These are phyloP conservation scores for Colletotrichum endophyticum DNA, from an alignment of 2,329 filamentous ascomycete species.

Conservation along the genomic window DNA sequence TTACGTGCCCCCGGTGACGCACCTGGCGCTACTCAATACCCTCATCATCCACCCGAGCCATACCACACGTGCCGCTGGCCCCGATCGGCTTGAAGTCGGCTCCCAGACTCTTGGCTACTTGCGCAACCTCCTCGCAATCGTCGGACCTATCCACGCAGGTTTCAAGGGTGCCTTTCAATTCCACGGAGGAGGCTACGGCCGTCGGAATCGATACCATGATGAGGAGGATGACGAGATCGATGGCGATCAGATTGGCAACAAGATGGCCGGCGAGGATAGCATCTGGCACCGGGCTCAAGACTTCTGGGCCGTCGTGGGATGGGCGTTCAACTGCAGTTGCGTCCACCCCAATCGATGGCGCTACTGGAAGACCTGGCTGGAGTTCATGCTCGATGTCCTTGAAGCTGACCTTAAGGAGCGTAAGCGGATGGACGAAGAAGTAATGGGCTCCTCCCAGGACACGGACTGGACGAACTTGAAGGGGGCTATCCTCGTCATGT, in stretches of 20 bases:
- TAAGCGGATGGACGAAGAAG: constrained; percentile 49
- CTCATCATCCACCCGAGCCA: constrained; percentile 81
- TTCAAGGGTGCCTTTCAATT: constrained; percentile 79
- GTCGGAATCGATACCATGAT: constrained; percentile 43
- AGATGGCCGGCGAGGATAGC: constrained; percentile 67
- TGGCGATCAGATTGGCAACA: constrained; percentile 58
- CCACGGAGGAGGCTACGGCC: constrained; percentile 42
- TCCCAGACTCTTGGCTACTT: constrained; percentile 74
- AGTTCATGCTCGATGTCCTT: constrained; percentile 78
- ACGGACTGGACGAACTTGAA: constrained; percentile 27
- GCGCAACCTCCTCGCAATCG: constrained; percentile 65
- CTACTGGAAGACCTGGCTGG: constrained; percentile 81
- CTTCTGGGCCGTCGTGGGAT: constrained; percentile 89
- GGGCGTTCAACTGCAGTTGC: constrained; percentile 87
- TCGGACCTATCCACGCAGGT: constrained; percentile 73
- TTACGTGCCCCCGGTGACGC: constrained; percentile 71
- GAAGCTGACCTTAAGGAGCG: constrained; percentile 72
- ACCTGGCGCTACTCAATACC: constrained; percentile 79
- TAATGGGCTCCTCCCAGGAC: constrained; percentile 18
- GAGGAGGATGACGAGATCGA: constrained; percentile 48
- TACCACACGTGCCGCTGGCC: constrained; percentile 73
- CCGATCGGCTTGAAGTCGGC: constrained; percentile 66
- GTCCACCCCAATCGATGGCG: constrained; percentile 76
- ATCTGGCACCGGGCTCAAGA: constrained; percentile 80
- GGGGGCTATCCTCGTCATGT: constrained; percentile 65